These are phyloP conservation scores for Lasiosphaeriaceae sp. DNA, from an alignment of 495 filamentous ascomycete genomes.

Conservation along the genomic window DNA sequence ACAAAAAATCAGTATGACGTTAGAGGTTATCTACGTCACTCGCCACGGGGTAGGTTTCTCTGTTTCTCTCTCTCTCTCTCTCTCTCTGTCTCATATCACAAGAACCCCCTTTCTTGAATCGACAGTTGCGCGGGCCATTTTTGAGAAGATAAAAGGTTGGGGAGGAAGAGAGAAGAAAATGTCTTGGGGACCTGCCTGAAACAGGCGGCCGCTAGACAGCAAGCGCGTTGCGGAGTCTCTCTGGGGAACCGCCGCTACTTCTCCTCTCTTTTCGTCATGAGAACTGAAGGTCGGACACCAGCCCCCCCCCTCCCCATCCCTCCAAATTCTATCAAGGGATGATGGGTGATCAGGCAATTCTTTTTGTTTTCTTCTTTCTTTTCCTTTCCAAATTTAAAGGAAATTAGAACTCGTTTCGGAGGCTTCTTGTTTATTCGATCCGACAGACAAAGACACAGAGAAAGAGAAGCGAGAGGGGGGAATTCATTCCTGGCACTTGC, in stretches of 20 bases:
- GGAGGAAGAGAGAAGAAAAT: too few relatives aligned
- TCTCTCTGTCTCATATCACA: neutral
- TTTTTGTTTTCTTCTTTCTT: constrained; percentile 1
- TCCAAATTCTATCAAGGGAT: too few relatives aligned
- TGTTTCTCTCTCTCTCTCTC: neutral
- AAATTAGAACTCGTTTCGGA: neutral
- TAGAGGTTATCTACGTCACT: constrained; percentile 81
- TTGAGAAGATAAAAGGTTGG: too few relatives aligned
- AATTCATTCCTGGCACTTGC: neutral
- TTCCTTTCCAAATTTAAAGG: neutral
- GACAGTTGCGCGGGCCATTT: neutral
- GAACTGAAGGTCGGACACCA: too few relatives aligned
- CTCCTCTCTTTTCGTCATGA: too few relatives aligned
- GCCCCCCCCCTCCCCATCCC: too few relatives aligned
- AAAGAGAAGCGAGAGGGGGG: neutral
- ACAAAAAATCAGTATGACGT: constrained; percentile 31
- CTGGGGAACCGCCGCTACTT: too few relatives aligned
- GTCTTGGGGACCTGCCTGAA: too few relatives aligned
- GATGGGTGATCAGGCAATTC: too few relatives aligned
- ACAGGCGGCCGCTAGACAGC: too few relatives aligned
- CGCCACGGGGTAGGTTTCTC: constrained; percentile 72
- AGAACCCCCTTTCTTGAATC: neutral
- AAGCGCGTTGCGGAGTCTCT: too few relatives aligned
- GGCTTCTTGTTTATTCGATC: neutral
- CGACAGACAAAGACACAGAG: neutral